Evolutionary conservation across 257 asterid species (phyloP).

Genomic region (Schizonepeta tenuifolia): DNA sequence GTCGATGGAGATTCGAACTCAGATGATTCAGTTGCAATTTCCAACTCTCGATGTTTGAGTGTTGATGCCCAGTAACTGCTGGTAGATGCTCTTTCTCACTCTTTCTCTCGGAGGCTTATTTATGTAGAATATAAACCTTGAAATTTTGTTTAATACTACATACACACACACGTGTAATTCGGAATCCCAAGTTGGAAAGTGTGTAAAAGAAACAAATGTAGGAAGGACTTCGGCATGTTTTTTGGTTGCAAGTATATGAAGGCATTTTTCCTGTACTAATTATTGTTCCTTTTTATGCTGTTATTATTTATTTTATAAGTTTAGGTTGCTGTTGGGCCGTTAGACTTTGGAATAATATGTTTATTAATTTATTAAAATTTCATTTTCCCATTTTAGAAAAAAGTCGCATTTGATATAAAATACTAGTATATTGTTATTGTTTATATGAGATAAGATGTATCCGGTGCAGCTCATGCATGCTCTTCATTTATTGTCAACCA

Average conservation of each 20-base stretch:
- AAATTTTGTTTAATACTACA: neutral
- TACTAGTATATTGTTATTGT: neutral
- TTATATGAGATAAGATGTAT: neutral
- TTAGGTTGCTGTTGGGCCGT: neutral
- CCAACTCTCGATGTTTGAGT: constrained; percentile 24
- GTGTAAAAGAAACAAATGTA: neutral
- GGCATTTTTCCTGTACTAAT: neutral
- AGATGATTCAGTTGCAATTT: neutral
- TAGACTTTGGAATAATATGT: neutral
- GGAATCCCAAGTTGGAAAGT: neutral
- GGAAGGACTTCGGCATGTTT: no score
- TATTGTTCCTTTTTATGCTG: no score
- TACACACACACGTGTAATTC: neutral
- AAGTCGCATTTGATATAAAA: neutral
- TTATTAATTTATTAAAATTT: neutral
- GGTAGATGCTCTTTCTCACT: neutral
- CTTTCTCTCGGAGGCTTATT: neutral
- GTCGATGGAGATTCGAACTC: constrained; percentile 29
- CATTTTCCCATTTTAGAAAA: neutral
- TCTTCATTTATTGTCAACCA: neutral
- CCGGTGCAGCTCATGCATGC: constrained; percentile 20
- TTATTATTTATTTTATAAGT: neutral
- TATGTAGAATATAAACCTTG: neutral
- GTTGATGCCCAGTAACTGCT: neutral
- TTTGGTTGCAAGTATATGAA: neutral